phyloP scores from a whole-genome alignment of 495 filamentous ascomycete genomes.

The Tuber melanosporum region DNA sequence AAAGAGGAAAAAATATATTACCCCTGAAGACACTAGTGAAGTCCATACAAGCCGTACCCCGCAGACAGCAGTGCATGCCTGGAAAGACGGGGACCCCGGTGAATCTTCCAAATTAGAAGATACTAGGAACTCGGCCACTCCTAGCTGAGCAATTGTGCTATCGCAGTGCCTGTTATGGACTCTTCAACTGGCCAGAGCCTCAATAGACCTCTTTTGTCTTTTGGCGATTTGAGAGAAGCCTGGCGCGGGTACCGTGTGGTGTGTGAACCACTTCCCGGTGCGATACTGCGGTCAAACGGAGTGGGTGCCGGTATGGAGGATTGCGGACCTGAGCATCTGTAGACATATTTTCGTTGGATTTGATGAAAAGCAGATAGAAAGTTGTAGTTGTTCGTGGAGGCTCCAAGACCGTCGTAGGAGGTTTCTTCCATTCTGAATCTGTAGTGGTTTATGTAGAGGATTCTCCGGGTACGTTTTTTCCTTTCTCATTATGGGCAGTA shows the following conservation, averaged over 20 bases:
- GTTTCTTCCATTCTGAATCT: too few relatives aligned
- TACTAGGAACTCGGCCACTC: neutral
- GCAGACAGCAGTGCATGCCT: neutral
- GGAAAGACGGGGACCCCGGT: neutral
- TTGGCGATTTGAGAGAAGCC: neutral
- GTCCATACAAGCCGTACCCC: neutral
- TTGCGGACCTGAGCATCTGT: neutral
- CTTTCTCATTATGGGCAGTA: too few relatives aligned
- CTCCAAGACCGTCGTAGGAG: too few relatives aligned
- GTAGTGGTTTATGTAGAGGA: too few relatives aligned
- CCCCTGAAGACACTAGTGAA: too few relatives aligned
- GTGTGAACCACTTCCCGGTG: neutral
- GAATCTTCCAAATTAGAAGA: neutral
- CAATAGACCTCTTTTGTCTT: neutral
- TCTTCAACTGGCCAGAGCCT: too few relatives aligned
- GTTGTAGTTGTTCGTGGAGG: too few relatives aligned
- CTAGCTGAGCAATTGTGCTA: neutral
- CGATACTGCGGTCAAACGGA: neutral
- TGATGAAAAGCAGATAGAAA: neutral
- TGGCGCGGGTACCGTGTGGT: neutral
- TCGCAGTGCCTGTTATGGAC: neutral
- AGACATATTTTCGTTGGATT: too few relatives aligned
- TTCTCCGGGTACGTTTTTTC: too few relatives aligned
- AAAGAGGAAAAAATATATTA: too few relatives aligned
- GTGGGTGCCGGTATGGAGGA: neutral